Conservation (phyloP, 2,329 filamentous ascomycete species). For the Amphichorda felina region DNA sequence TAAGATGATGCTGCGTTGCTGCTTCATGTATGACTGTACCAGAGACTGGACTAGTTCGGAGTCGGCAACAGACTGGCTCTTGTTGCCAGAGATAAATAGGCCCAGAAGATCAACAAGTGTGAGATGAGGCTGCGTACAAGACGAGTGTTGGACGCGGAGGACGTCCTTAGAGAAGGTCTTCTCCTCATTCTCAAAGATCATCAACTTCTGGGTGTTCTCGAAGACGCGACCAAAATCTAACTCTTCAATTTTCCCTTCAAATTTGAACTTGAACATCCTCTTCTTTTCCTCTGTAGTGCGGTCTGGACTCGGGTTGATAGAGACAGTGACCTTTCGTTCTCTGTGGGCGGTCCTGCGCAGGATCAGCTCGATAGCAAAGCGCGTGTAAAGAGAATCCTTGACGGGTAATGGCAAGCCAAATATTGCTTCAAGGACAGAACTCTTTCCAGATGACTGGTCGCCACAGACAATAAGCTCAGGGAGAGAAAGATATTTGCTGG, state of each 20-base stretch:
- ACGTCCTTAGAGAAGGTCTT: constrained; percentile 32
- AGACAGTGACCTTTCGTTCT: constrained; percentile 25
- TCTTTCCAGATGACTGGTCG: constrained; percentile 52
- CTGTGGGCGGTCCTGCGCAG: constrained; percentile 29
- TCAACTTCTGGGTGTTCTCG: constrained; percentile 25
- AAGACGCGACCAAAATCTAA: constrained; percentile 20
- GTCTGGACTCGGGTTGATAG: constrained; percentile 16
- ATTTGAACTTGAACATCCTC: constrained; percentile 13
- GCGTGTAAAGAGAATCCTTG: constrained; percentile 46
- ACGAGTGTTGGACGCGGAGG: constrained; percentile 33
- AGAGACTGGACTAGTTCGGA: constrained; percentile 31
- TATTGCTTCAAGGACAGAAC: constrained; percentile 52
- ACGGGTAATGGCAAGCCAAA: constrained; percentile 48
- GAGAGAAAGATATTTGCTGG: constrained; percentile 24
- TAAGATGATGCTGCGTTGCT: constrained; percentile 45
- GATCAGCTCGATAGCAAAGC: constrained; percentile 51
- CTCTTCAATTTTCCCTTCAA: constrained; percentile 5
- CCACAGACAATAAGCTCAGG: constrained; percentile 45
- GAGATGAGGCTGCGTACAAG: constrained; percentile 35
- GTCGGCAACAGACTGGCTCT: constrained; percentile 30
- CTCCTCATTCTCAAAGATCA: constrained; percentile 27
- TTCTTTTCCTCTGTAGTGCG: constrained; percentile 13
- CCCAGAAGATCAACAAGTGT: constrained; percentile 50
- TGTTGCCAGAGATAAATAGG: constrained; percentile 36
- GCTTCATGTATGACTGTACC: constrained; percentile 42